These are phyloP conservation scores for Adansonia gregorii DNA, from an alignment of 441 rosid species.

Conservation along the genomic window DNA sequence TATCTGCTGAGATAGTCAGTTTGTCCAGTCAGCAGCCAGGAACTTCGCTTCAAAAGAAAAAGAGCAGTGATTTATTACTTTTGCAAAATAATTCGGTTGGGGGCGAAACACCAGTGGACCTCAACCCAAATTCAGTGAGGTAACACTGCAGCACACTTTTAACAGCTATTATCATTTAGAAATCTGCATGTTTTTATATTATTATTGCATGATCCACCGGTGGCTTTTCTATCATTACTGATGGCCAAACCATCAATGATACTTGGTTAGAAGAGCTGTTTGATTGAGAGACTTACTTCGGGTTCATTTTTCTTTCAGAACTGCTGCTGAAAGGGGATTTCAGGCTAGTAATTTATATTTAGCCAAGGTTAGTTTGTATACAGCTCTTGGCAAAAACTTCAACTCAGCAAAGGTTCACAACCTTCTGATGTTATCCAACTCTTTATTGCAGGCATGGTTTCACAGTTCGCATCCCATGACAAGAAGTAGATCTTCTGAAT, in stretches of 20 bases:
- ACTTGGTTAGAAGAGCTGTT: not conserved
- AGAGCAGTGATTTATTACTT: slow-evolving; percentile 45
- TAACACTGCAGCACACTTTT: slow-evolving; percentile 27
- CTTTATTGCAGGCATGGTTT: slow-evolving; percentile 67
- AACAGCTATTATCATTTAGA: not conserved
- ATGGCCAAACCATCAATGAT: not conserved
- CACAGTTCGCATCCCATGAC: slow-evolving; percentile 77
- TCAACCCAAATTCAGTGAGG: slow-evolving; percentile 51
- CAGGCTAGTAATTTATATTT: slow-evolving; percentile 56
- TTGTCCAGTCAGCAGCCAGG: slow-evolving; percentile 47
- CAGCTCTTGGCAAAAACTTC: slow-evolving; percentile 11
- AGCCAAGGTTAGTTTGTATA: slow-evolving; percentile 56
- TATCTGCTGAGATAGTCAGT: slow-evolving; percentile 55
- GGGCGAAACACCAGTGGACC: slow-evolving; percentile 41
- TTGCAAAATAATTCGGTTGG: slow-evolving; percentile 33
- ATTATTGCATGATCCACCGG: not conserved
- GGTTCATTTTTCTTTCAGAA: slow-evolving; percentile 34
- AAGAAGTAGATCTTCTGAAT: slow-evolving; percentile 76
- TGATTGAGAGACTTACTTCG: slow-evolving; percentile 7
- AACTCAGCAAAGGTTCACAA: slow-evolving; percentile 17
- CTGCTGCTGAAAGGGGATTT: slow-evolving; percentile 48
- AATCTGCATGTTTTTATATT: not conserved
- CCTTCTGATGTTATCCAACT: slow-evolving; percentile 24
- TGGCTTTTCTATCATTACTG: not conserved
- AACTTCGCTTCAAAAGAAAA: slow-evolving; percentile 44